Conservation (phyloP, 2,329 filamentous ascomycete species). For the Hypoxylon rubiginosum region DNA sequence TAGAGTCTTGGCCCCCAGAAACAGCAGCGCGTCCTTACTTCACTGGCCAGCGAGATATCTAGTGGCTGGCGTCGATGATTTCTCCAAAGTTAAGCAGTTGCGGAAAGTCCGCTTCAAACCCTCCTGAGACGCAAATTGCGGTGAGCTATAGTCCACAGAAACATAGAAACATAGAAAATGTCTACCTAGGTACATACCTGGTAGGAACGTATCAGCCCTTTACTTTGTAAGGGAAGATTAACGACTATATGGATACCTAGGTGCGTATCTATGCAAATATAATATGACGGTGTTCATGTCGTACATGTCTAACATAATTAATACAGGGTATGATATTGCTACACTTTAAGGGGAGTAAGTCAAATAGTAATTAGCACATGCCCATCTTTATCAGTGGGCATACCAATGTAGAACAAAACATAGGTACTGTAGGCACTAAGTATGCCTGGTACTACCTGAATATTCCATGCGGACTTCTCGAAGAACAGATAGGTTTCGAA, state of each 20-base stretch:
- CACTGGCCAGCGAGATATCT: conserved; percentile 3
- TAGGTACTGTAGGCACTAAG: not conserved
- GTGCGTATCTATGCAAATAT: too few relatives aligned
- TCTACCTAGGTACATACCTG: not conserved
- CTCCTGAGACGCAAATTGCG: not conserved
- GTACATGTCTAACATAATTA: too few relatives aligned
- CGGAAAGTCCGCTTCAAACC: not conserved
- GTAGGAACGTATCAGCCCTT: too few relatives aligned
- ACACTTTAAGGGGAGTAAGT: too few relatives aligned
- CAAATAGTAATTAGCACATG: not conserved
- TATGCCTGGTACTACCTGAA: not conserved
- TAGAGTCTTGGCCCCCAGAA: conserved; percentile 6
- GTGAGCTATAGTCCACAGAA: not conserved
- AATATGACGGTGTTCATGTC: too few relatives aligned
- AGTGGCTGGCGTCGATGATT: conserved; percentile 21
- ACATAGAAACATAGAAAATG: not conserved
- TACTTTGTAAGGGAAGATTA: too few relatives aligned
- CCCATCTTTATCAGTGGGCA: not conserved
- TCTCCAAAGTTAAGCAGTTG: conserved; percentile 9
- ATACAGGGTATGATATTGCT: too few relatives aligned
- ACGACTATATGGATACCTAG: too few relatives aligned
- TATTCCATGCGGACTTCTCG: not conserved
- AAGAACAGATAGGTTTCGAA: not conserved
- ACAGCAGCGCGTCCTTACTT: conserved; percentile 13
- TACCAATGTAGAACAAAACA: not conserved